Evolutionary conservation across 2,329 filamentous ascomycete genomes (phyloP).

Genomic region (Diaporthe helianthi): DNA sequence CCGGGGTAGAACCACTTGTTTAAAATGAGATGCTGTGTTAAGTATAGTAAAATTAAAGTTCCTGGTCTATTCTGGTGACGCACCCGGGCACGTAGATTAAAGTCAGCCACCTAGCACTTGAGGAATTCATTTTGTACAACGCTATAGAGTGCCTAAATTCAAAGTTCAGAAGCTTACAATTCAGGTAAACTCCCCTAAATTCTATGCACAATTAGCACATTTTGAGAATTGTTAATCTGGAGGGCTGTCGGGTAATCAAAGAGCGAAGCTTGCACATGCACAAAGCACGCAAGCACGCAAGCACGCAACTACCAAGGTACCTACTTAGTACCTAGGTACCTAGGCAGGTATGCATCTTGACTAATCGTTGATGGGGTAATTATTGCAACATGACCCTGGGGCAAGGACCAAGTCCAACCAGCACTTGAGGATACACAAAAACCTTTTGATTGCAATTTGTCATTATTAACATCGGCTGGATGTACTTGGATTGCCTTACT

Average conservation of each 20-base stretch:
- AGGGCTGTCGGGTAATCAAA: background rate
- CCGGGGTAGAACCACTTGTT: conserved; percentile 45
- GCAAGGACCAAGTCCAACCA: background rate
- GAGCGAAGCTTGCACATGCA: background rate
- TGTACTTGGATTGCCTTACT: background rate
- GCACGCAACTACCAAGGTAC: conserved; percentile 18
- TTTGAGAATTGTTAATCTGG: background rate
- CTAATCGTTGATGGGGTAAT: background rate
- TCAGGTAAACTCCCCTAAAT: background rate
- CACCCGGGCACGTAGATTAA: no score
- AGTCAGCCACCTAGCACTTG: no score
- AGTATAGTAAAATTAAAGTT: background rate
- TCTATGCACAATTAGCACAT: background rate
- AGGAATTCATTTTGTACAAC: background rate
- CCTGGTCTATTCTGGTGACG: no score
- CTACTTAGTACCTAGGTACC: no score
- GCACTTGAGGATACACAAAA: no score
- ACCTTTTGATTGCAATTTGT: background rate
- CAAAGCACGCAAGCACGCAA: background rate
- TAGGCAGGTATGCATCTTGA: background rate
- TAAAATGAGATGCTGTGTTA: background rate
- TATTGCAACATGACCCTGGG: conserved; percentile 1
- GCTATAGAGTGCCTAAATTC: no score
- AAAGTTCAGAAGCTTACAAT: no score
- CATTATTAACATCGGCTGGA: background rate